phyloP scores from a whole-genome alignment of 805 yeast genomes.

The Yamadazyma takamatsuzukensis region DNA sequence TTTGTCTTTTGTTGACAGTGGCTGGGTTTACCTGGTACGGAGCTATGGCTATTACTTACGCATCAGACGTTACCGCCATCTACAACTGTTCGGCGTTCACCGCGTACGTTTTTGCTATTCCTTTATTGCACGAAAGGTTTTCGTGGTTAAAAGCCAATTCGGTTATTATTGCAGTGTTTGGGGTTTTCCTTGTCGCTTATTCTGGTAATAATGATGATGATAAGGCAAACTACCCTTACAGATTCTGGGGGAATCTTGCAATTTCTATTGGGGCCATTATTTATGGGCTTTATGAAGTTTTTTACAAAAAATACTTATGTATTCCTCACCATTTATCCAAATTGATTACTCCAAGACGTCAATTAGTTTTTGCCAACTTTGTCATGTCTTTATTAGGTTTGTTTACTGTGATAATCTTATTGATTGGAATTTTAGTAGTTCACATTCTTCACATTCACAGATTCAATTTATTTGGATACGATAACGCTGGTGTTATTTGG shows the following conservation, averaged over 20 bases:
- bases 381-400: conserved; percentile 67
- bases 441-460: conserved; percentile 55
- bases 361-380: conserved; percentile 77
- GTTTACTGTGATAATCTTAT: conserved; percentile 50
- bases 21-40: conserved; percentile 88
- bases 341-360: conserved; percentile 52
- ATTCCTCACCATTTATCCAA: conserved; percentile 56
- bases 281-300: conserved; percentile 80
- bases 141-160: conserved; percentile 59
- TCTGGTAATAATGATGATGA: conserved; percentile 37
- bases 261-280: conserved; percentile 72
- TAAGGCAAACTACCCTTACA: conserved; percentile 46
- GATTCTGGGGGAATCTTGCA: conserved; percentile 65
- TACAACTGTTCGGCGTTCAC: conserved; percentile 89
- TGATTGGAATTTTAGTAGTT: conserved; percentile 39
- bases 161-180: conserved; percentile 68
- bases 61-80: conserved; percentile 85
- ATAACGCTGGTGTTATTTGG: conserved; percentile 38
- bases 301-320: conserved; percentile 72
- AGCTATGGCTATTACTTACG: conserved; percentile 75
- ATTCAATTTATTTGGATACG: conserved; percentile 50
- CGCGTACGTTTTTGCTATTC: conserved; percentile 80
- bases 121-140: conserved; percentile 63
- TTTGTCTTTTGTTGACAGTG: conserved; percentile 57
- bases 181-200: conserved; percentile 79